Evolutionary conservation across 768 basidiomycete species (phyloP).

Genomic region (Tulasnella sp.): DNA sequence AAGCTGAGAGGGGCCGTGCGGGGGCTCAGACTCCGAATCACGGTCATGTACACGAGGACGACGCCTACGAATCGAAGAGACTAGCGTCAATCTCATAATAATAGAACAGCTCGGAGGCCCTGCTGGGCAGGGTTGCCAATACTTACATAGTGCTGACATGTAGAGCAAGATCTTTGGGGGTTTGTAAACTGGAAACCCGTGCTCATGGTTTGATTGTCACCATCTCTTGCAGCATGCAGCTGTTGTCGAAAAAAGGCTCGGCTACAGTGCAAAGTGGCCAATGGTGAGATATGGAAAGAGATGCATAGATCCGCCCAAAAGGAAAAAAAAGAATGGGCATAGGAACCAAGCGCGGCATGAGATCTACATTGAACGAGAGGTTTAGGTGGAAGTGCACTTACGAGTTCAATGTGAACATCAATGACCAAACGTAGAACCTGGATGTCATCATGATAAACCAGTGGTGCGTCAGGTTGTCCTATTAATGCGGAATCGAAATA

Average conservation of each 20-base stretch:
- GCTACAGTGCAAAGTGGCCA: background rate
- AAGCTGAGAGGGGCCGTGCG: no score
- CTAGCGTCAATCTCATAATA: no score
- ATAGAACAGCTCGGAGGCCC: no score
- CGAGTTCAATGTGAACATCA: conserved; percentile 26
- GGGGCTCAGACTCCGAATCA: no score
- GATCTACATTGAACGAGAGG: background rate
- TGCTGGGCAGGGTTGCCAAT: no score
- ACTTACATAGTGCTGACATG: background rate
- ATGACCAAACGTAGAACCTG: background rate
- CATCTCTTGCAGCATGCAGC: background rate
- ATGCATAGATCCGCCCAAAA: background rate
- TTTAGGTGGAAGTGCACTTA: background rate
- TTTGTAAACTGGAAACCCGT: background rate
- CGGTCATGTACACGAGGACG: no score
- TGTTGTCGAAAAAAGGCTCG: background rate
- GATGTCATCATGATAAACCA: background rate
- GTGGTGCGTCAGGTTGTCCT: background rate
- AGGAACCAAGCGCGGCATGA: background rate
- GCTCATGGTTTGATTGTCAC: background rate
- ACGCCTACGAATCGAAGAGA: no score
- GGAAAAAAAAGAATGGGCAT: background rate
- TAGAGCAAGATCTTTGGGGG: background rate
- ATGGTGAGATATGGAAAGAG: background rate
- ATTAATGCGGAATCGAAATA: background rate